Evolutionary conservation across 345 rosid species (phyloP), one percentile per base, ranked within the genome.

Genomic region (Corchorus capsularis): DNA sequence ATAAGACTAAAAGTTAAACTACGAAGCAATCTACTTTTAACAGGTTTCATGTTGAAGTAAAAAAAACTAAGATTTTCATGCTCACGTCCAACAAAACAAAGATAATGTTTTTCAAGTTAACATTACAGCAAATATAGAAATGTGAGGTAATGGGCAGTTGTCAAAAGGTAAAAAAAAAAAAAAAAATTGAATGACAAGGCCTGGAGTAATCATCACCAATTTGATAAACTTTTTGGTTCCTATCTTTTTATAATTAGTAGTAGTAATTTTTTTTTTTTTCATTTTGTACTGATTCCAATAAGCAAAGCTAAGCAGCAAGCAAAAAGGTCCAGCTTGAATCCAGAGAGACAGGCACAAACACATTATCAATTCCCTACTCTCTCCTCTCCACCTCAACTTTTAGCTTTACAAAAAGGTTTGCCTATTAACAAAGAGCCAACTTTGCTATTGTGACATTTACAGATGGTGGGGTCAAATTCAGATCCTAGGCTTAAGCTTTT

Each of bases 141-240:
- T 67, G 83, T 65, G 47, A 71, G 76, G 55, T 35, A 32, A 54
- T 16, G 76, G 57, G 77, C 43, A 56, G 50, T n/a, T 67, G 78
- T 76, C 75, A 20, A 77, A 82, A 79, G 27, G 61, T 19, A 6
- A 45, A 45, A 45, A 34, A 69, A 15, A 4, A 59, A 20, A 15
- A 6, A 45, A 14, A 56, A 76, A 50, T 4, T 3, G 60, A 63
- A 62, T 68, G 81, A 53, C 4, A 71, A 77, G 74, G 13, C 70
- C 16, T 22, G 45, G 41, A 46, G 83, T 56, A 82, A 84, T 84
- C 49, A 84, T 84, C 59, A 41, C 63, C 68, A 76, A 20, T 73
- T 80, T 82, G 80, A 82, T 80, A 46, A 73, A 59, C 75, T 34
- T 79, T 81, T 69, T 62, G 14, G 56, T 57, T 5, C 57, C 62